phyloP scores from a whole-genome alignment of 2,329 filamentous ascomycete species.

The Ascochyta lentis region DNA sequence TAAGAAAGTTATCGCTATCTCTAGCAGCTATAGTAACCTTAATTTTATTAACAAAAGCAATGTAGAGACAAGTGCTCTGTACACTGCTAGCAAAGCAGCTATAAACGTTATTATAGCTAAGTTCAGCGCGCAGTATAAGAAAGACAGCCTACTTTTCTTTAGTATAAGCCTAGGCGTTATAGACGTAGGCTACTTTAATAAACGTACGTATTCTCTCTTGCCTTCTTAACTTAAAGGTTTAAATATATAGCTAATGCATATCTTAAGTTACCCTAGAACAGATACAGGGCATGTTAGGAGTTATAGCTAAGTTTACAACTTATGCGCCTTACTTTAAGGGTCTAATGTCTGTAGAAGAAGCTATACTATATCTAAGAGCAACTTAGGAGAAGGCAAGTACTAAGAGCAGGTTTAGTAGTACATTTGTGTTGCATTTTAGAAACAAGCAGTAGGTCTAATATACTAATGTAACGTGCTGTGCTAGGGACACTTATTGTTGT shows the following conservation, averaged over 20 bases:
- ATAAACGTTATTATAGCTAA: slow-evolving; percentile 62
- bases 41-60: slow-evolving; percentile 51
- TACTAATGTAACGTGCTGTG: too few relatives aligned
- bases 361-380: slow-evolving; percentile 28
- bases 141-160: slow-evolving; percentile 61
- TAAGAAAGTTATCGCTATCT: slow-evolving; percentile 64
- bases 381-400: slow-evolving; percentile 52
- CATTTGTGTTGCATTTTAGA: slow-evolving; percentile 62
- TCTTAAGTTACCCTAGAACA: slow-evolving; percentile 26
- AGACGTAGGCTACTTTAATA: slow-evolving; percentile 45
- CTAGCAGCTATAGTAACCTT: slow-evolving; percentile 56
- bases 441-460: slow-evolving; percentile 61
- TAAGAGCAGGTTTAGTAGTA: slow-evolving; percentile 57
- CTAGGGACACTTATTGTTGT: too few relatives aligned
- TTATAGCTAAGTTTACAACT: slow-evolving; percentile 34
- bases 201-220: too few relatives aligned
- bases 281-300: slow-evolving; percentile 27
- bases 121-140: slow-evolving; percentile 51
- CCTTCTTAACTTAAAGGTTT: too few relatives aligned
- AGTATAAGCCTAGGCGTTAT: slow-evolving; percentile 61
- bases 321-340: slow-evolving; percentile 29
- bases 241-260: neutral
- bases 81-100: slow-evolving; percentile 60
- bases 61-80: slow-evolving; percentile 49
- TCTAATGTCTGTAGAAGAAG: slow-evolving; percentile 21